Percentiles rank a stretch among this genome's conserved stretches.
Evolutionary conservation across 257 asterid species (phyloP).

Genomic region (Solanum tacnaense): DNA sequence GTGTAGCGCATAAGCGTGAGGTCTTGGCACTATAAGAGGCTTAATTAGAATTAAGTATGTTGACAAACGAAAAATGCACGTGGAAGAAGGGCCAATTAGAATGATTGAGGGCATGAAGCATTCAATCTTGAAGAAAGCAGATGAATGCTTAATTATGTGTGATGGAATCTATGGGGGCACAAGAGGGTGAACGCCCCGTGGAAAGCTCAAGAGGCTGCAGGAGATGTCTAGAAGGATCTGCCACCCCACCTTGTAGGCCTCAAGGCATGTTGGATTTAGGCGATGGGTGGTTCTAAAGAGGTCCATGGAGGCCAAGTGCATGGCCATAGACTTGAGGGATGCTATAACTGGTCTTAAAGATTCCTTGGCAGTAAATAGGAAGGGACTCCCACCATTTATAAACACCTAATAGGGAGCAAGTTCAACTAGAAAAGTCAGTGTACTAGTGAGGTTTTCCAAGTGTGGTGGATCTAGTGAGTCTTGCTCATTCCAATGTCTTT

Average conservation of each 20-base stretch:
- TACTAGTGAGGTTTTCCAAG: background rate
- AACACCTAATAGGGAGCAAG: background rate
- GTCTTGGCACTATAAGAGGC: too few relatives aligned
- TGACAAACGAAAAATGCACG: too few relatives aligned
- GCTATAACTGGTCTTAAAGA: background rate
- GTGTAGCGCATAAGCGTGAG: too few relatives aligned
- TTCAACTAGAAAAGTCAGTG: background rate
- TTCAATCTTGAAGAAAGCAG: too few relatives aligned
- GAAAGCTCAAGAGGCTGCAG: too few relatives aligned
- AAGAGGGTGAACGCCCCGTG: too few relatives aligned
- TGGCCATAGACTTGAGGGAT: background rate
- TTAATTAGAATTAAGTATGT: too few relatives aligned
- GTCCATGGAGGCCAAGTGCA: background rate
- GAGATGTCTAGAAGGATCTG: background rate
- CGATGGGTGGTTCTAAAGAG: background rate
- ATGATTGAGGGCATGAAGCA: too few relatives aligned
- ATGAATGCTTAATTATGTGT: too few relatives aligned
- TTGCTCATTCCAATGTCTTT: background rate
- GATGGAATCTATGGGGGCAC: too few relatives aligned
- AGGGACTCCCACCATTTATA: background rate
- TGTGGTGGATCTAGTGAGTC: background rate
- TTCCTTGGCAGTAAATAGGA: background rate
- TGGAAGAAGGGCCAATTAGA: too few relatives aligned
- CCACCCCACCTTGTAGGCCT: too few relatives aligned
- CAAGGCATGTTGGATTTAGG: background rate